Evolutionary conservation across 2,329 filamentous ascomycete species (phyloP), one percentile per base, ranked within the genome.

Genomic region (Neopestalotiopsis sp.): DNA sequence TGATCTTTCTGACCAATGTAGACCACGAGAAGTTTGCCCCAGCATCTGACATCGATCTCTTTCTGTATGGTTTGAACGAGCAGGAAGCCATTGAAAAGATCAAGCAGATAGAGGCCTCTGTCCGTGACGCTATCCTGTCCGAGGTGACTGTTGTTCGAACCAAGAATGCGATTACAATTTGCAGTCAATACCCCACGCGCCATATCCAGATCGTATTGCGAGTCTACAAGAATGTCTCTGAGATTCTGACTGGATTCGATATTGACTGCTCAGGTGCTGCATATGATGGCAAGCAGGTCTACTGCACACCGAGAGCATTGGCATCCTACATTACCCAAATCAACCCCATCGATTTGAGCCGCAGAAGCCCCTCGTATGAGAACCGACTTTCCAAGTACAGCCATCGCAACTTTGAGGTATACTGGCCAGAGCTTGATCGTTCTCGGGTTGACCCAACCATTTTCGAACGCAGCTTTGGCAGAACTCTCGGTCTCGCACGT

Each of bases 191-290:
- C 75, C 94, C 94, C 0, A 94, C 90, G 45, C 90, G 94, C 2
- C 94, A 97, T 77, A 87, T 97, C 3, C 93, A 89, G 84, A 94
- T 97, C 74, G 94, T 97, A 28, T 85, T 97, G 38, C 91, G 94
- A 45, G 89, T 96, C 49, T 97, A 97, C 83, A 93, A 94, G 75
- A 94, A 91, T 0, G 82, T 97, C 60, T 91, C 92, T 1, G 93
- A 97, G 78, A 95, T 97, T 45, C 85, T 97, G 30, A 94, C 94
- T 3, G 94, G 94, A 0, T 97, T 97, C 74, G 94, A 97, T 74
- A 94, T 97, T 63, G 94, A 96, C 77, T 94, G 92, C 77, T 92
- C 93, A 0, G 93, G 93, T 70, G 92, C 90, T 30, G 93, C 93
- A 3, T 97, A 92, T 73, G 90, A 96, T 77, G 94, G 94, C 45